Evolutionary conservation across 2,329 filamentous ascomycete species (phyloP), one percentile per base, ranked within the genome.

Genomic region (Diaporthe sp.): DNA sequence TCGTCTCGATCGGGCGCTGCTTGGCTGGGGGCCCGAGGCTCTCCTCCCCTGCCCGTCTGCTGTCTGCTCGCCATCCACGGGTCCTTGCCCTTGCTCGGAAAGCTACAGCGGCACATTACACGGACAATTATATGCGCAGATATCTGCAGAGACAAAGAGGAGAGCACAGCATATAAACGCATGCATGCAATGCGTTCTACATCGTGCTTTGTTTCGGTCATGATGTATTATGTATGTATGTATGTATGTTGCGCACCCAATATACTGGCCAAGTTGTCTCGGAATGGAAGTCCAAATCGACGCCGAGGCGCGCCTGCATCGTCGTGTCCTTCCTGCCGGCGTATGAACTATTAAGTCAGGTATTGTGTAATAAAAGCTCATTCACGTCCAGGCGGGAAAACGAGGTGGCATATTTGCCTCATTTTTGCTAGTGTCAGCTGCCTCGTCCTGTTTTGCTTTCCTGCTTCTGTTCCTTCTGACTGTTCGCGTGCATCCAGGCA

Each of bases 401-500:
- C 25, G 42, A 34, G 28, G 61, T 46, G 46, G 22, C 4, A 39
- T 51, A 68, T 39, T 39, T 28, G 46, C 65, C 65, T 68, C 65
- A 42, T 68, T 53, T 46, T 55, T 25, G 49, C 46, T 68, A 68
- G 65, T 68, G 65, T 68, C 46, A 39, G 15, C 65, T 53, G 65
- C 65, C 65, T 53, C 46, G 46, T 68, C 46, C 34, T 53, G 65
- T 51, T 51, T 53, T 68, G 65, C 65, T 53, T 68, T 34, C 65
- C 65, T 68, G 65, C 65, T 53, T 68, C 46, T 51, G 60, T 37
- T 49, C 62, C 62, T 68, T 53, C 62, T 51, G 62, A 37, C 62
- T 53, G 28, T 53, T 51, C 62, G 62, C 62, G 22, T 68, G 65
- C 65, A 28, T 53, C 28, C 31, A 55, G 31, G 15, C 46, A 46